Evolutionary conservation across 306 rosid species (phyloP).

Genomic region (Ormosia semicastrata): DNA sequence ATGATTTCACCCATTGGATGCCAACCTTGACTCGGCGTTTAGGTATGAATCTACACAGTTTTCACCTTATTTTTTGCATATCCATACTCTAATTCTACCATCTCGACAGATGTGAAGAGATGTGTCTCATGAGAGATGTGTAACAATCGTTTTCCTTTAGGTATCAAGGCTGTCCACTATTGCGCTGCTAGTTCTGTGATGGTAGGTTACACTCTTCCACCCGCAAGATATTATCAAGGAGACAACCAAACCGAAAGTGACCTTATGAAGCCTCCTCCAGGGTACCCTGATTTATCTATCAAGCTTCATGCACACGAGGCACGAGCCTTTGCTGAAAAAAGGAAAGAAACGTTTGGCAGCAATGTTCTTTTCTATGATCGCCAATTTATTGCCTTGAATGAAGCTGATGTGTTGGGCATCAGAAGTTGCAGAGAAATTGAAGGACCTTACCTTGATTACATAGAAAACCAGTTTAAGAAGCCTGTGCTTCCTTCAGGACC

Average conservation of each 20-base stretch:
- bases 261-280: conserved; percentile 32
- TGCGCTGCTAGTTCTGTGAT: conserved; percentile 13
- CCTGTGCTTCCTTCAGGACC: conserved; percentile 28
- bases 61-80: too few relatives aligned
- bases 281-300: conserved; percentile 35
- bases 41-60: neutral
- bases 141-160: neutral
- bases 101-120: neutral
- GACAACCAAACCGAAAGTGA: neutral
- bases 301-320: conserved; percentile 29
- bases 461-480: conserved; percentile 19
- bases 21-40: conserved; percentile 11
- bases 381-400: neutral
- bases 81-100: too few relatives aligned
- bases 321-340: neutral
- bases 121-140: neutral
- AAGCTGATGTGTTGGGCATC: conserved; percentile 28
- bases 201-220: conserved; percentile 18
- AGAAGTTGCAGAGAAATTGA: conserved; percentile 39
- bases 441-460: conserved; percentile 37
- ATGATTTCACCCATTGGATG: conserved; percentile 42
- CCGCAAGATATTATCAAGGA: neutral
- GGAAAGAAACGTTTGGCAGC: conserved; percentile 1
- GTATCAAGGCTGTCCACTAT: conserved; percentile 29
- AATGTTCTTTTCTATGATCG: conserved; percentile 34